Percentiles rank a stretch among this genome's conserved stretches.
Conservation (phyloP, 257 asterid genomes). For the Cynanchum wilfordii region DNA sequence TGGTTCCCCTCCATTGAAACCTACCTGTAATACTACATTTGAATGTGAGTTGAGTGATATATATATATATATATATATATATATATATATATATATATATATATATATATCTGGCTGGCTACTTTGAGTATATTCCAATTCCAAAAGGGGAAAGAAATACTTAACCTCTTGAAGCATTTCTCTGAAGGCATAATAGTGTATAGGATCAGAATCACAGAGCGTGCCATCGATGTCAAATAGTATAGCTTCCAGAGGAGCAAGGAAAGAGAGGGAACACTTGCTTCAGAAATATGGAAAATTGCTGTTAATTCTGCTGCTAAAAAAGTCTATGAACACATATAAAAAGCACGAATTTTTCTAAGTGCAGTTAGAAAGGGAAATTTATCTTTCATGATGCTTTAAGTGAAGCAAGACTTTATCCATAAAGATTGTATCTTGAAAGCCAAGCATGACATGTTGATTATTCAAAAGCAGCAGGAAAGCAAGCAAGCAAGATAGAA, state of each 20-base stretch:
- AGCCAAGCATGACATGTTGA: not conserved
- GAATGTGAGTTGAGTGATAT: not conserved
- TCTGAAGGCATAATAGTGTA: slow-evolving; percentile 69
- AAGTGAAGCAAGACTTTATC: not conserved
- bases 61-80: no score
- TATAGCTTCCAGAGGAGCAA: slow-evolving; percentile 68
- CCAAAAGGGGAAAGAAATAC: not conserved
- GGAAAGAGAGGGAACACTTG: slow-evolving; percentile 42
- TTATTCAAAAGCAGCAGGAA: not conserved
- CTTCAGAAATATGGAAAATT: slow-evolving; percentile 14
- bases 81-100: no score
- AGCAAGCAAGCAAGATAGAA: not conserved
- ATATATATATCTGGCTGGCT: no score
- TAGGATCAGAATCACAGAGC: slow-evolving; percentile 71
- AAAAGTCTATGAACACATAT: not conserved
- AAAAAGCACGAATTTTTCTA: not conserved
- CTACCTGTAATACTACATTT: slow-evolving; percentile 37
- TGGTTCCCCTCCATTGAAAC: slow-evolving; percentile 70
- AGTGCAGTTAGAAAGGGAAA: not conserved
- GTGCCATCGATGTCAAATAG: slow-evolving; percentile 90
- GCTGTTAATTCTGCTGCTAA: slow-evolving; percentile 9
- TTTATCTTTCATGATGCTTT: not conserved
- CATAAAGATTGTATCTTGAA: not conserved
- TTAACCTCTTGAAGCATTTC: slow-evolving; percentile 88
- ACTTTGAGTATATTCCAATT: not conserved